These are phyloP conservation scores for Pholiota molesta DNA, from an alignment of 768 basidiomycete species.

Conservation along the genomic window DNA sequence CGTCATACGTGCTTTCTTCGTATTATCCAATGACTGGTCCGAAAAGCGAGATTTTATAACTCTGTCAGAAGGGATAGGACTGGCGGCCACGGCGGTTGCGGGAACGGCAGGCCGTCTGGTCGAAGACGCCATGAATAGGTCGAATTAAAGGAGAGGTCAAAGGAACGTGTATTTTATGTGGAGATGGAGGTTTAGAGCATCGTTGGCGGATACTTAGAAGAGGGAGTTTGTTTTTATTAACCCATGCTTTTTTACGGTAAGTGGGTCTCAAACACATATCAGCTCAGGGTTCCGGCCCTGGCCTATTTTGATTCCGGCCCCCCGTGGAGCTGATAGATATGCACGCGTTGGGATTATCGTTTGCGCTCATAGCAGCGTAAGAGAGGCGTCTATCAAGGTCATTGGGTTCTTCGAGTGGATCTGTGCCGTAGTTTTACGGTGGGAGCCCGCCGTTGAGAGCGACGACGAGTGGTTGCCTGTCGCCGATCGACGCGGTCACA, in stretches of 20 bases:
- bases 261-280: conserved; percentile 16
- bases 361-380: neutral
- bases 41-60: conserved; percentile 51
- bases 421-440: neutral
- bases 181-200: conserved; percentile 21
- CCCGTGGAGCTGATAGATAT: neutral
- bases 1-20: conserved; percentile 31
- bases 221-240: conserved; percentile 16
- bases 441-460: neutral
- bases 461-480: neutral
- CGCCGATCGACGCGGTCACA: neutral
- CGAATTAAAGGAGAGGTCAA: too few relatives aligned
- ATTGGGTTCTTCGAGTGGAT: neutral
- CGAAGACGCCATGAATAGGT: conserved; percentile 22
- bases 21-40: conserved; percentile 46
- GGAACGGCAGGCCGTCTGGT: conserved; percentile 34
- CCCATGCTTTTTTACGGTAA: conserved; percentile 13
- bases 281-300: conserved; percentile 22
- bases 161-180: conserved; percentile 20
- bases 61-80: conserved; percentile 41
- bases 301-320: conserved; percentile 5
- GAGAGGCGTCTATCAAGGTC: neutral
- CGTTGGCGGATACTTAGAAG: conserved; percentile 12
- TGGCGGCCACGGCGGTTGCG: conserved; percentile 39
- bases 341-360: neutral